Evolutionary conservation across 148 eudicot genomes (phyloP).

Genomic region (Linanthus parryae): DNA sequence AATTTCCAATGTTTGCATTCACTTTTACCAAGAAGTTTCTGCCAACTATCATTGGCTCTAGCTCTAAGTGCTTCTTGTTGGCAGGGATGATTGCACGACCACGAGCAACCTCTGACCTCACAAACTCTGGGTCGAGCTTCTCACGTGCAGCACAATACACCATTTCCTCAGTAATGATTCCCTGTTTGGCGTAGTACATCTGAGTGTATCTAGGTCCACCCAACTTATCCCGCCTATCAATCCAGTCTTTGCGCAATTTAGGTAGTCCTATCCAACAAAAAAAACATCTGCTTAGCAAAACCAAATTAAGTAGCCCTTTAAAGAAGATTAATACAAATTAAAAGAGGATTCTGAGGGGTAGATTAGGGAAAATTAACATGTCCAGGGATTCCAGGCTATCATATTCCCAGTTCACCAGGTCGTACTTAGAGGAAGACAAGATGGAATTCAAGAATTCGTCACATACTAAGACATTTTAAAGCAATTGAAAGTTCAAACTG

Average conservation of each 20-base stretch:
- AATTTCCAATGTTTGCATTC: conserved; percentile 95
- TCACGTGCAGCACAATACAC: conserved; percentile 90
- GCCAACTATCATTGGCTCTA: conserved; percentile 98
- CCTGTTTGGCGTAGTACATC: conserved; percentile 92
- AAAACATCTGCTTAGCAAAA: no score
- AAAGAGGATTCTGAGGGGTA: no score
- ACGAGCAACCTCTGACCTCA: conserved; percentile 92
- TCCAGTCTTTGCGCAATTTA: conserved; percentile 78
- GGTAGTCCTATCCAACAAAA: conserved; percentile 62
- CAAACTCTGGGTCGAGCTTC: conserved; percentile 91
- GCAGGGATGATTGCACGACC: conserved; percentile 99
- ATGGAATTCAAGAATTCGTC: no score
- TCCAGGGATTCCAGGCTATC: no score
- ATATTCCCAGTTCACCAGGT: no score
- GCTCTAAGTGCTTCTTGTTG: conserved; percentile 85
- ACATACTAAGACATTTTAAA: no score
- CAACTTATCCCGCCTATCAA: conserved; percentile 71
- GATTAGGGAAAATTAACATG: no score
- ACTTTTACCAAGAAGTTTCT: conserved; percentile 93
- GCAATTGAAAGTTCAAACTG: no score
- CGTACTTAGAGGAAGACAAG: no score
- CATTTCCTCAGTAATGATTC: conserved; percentile 95
- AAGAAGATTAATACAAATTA: no score
- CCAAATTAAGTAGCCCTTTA: no score
- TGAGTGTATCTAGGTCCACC: conserved; percentile 94